phyloP scores from a whole-genome alignment of 78 protist genomes.

The Planoprotostelium fungivorum region DNA sequence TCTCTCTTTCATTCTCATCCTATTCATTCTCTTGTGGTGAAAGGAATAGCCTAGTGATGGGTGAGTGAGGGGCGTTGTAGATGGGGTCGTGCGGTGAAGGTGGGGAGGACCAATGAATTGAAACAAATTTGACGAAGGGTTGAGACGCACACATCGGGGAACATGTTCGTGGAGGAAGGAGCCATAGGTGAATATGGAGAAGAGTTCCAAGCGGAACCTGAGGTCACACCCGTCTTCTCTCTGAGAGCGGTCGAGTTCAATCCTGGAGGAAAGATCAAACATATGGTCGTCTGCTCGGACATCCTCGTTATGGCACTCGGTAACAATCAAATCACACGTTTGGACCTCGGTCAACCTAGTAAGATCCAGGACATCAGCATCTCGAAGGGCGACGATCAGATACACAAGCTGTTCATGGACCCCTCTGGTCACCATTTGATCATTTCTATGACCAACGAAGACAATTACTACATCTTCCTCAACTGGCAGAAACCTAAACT shows the following conservation, averaged over 20 bases:
- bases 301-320: slow-evolving; percentile 27
- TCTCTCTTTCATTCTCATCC: no score
- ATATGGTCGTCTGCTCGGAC: slow-evolving; percentile 14
- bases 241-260: neutral
- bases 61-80: no score
- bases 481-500: slow-evolving; percentile 34
- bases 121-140: no score
- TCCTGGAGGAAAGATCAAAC: slow-evolving; percentile 1
- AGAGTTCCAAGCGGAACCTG: neutral
- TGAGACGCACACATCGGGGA: no score
- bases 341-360: slow-evolving; percentile 15
- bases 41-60: no score
- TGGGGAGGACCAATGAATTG: no score
- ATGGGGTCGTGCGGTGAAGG: no score
- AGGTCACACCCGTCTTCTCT: neutral
- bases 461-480: slow-evolving; percentile 51
- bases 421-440: slow-evolving; percentile 72
- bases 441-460: slow-evolving; percentile 47
- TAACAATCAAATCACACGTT: slow-evolving; percentile 10
- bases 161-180: neutral
- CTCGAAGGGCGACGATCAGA: slow-evolving; percentile 9
- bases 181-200: neutral
- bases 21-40: no score
- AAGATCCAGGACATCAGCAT: slow-evolving; percentile 21
- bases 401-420: slow-evolving; percentile 58